Percentiles rank a stretch among this genome's conserved stretches.
phyloP scores from a whole-genome alignment of 2,329 filamentous ascomycete genomes.

The Aspergillus ruber region DNA sequence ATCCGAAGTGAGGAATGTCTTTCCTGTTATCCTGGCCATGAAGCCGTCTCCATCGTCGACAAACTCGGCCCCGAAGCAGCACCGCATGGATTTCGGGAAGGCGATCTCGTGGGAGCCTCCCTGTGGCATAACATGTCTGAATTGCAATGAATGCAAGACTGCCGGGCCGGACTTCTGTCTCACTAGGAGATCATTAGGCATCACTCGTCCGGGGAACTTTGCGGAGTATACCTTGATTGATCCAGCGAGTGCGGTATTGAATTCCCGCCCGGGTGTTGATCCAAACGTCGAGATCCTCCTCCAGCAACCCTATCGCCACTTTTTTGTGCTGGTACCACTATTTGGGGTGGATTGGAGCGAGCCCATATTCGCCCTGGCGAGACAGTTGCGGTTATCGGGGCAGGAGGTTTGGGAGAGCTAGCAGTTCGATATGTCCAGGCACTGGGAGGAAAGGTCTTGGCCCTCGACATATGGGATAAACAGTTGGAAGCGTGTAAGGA shows the following conservation, averaged over 20 bases:
- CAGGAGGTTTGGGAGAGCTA: conserved; percentile 20
- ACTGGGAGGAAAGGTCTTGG: conserved; percentile 19
- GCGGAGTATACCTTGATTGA: conserved; percentile 44
- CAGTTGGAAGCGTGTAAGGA: conserved; percentile 3
- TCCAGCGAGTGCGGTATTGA: conserved; percentile 38
- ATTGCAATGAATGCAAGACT: conserved; percentile 42
- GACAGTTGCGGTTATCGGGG: conserved; percentile 11
- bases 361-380: conserved; percentile 9
- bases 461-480: conserved; percentile 12
- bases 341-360: conserved; percentile 10
- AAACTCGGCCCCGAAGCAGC: conserved; percentile 30
- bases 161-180: conserved; percentile 25
- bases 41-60: conserved; percentile 42
- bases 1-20: background rate
- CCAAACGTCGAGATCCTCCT: conserved; percentile 14
- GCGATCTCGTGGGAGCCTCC: conserved; percentile 42
- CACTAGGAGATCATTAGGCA: conserved; percentile 31
- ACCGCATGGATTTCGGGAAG: conserved; percentile 36
- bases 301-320: conserved; percentile 28
- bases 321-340: conserved; percentile 48
- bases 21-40: conserved; percentile 36
- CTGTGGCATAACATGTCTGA: conserved; percentile 43
- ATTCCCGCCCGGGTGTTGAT: conserved; percentile 31
- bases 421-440: conserved; percentile 20
- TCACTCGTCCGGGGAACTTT: conserved; percentile 42